Evolutionary conservation across 306 rosid genomes (phyloP).

Genomic region (Begonia loranthoides): DNA sequence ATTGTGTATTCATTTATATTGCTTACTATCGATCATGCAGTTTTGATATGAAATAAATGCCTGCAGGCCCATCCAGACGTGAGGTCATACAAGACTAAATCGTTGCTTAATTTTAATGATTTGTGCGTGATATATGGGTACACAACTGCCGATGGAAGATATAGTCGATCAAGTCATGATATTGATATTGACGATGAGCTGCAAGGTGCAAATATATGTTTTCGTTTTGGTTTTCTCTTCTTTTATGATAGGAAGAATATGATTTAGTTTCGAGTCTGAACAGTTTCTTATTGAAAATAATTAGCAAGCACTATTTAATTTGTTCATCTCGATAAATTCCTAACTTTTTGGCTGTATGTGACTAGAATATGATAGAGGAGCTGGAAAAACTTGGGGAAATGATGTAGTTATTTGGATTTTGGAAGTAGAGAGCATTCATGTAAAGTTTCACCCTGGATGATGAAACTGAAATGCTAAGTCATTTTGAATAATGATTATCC

Average conservation of each 20-base stretch:
- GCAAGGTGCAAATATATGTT: conserved; percentile 33
- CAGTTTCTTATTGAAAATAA: too few species aligned
- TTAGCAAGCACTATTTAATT: too few species aligned
- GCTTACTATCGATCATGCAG: not conserved
- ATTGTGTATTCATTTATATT: not conserved
- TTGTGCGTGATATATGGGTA: conserved; percentile 50
- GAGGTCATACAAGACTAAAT: conserved; percentile 38
- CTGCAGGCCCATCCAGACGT: conserved; percentile 57
- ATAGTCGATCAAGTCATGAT: conserved; percentile 79
- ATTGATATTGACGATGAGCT: conserved; percentile 36
- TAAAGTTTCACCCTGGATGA: too few species aligned
- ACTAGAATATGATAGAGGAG: too few species aligned
- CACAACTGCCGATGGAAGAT: conserved; percentile 68
- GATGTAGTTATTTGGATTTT: too few species aligned
- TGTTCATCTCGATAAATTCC: too few species aligned
- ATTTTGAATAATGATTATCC: too few species aligned
- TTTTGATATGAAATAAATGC: conserved; percentile 1
- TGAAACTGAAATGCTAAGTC: too few species aligned
- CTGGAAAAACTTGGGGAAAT: too few species aligned
- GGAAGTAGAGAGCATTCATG: too few species aligned
- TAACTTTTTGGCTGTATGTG: too few species aligned
- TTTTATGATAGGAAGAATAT: not conserved
- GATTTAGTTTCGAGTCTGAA: too few species aligned
- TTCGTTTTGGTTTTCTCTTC: conserved; percentile 3
- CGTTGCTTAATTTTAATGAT: conserved; percentile 47